Base-by-base conservation (phyloP, 2,329 filamentous ascomycete species). In the Aspergillus tamarii region DNA sequence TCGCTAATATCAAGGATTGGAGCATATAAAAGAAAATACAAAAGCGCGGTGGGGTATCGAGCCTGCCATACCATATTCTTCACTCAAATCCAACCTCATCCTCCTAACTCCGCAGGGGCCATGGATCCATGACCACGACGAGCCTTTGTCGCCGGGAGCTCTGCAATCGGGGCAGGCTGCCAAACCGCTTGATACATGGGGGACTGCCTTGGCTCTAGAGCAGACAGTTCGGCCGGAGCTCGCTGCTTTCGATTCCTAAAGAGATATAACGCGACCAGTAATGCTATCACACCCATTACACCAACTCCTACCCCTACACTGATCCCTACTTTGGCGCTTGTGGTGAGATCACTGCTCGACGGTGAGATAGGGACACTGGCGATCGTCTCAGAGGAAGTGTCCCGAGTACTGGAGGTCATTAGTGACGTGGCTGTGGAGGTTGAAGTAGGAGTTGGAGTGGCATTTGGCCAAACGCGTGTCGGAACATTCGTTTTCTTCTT, bases 271-370 rank as follows among this genome's bases (percentile, higher is more conserved):
- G 60, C 56, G 26, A 59, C 34, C 2, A 59, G 19, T 19, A 62
- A 30, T 11, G 56, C 48, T 5, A 62, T 50, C 4, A 41, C 28
- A 16, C 56, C 56, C 0, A 63, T 14, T 2, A 28, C 57, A n/a
- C 61, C 61, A 11, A 63, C 52, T 8, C 57, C 57, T 12, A 32
- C 61, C 9, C 61, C 61, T 12, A 63, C 41, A 12, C 61, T 43
- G 16, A 63, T 63, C 32, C 61, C 57, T 1, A 34, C 57, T 52
- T 63, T 63, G 2, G 43, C 16, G 26, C 57, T 23, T 6, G 53
- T 57, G 10, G 52, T 26, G 3, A 63, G 54, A 11, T 21, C 16
- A 32, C 16, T 5, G 6, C 19, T 10, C 6, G 48, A 12, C 4
- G 26, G 9, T 52, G 48, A 52, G 28, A 6, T 30, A 12, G 28